Base-by-base conservation (phyloP, 805 yeast genomes). In the Pachysolen tannophilus region DNA sequence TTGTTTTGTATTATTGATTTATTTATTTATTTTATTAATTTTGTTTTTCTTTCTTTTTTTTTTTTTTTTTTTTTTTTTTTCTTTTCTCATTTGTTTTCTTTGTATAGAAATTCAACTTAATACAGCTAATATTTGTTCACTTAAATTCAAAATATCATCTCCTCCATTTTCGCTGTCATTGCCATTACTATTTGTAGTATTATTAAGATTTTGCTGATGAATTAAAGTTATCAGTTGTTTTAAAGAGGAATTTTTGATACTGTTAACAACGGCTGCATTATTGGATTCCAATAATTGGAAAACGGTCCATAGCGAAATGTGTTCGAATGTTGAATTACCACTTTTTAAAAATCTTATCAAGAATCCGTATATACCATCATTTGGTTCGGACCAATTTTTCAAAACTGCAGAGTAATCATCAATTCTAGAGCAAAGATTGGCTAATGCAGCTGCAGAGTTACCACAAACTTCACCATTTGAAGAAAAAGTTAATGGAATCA, bases 401-500 rank as follows among this genome's bases (percentile, higher is more conserved):
- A 86, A 69, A 41, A 92, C 84, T 44, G 80, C 78, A 40, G 78
- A 71, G 58, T 88, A 88, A 48, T 85, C 88, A 48, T 73, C 74
- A 25, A 90, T 85, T 60, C 96, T 77, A 4, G 97, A 87, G 46
- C 96, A 86, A 48, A 92, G 65, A 54, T 92, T 92, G 20, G 98
- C 98, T 46, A 92, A 70, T 2, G 98, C 97, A 25, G 98, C 98
- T 11, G 97, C 98, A 2, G 95, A 83, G 59, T 92, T 92, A 38
- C 98, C 98, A 57, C 95, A 92, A 13, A 92, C 97, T 60, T 94
- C 98, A 40, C 87, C 82, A 55, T 87, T 87, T 37, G 72, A 72
- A 28, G 94, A 82, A 47, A 75, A 77, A 2, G 97, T 92, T 55
- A 92, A 72, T 24, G 98, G 98, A 39, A 92, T 79, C 43, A 92